Evolutionary conservation across 768 basidiomycete species (phyloP).

Genomic region (Fomitopsis serialis): DNA sequence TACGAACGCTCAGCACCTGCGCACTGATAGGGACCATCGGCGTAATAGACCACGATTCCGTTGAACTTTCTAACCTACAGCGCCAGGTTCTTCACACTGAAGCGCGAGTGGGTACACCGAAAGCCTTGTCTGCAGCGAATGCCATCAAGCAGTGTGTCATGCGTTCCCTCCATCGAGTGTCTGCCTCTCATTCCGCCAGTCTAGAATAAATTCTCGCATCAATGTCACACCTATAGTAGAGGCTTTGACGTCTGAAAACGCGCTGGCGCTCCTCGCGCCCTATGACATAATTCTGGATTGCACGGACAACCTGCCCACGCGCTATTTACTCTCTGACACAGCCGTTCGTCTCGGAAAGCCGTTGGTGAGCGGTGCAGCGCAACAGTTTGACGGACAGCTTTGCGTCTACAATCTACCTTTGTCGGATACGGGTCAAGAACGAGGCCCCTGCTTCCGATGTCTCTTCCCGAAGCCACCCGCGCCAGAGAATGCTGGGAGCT

Average conservation of each 20-base stretch:
- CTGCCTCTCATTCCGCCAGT: conserved; percentile 2
- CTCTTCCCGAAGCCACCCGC: conserved; percentile 81
- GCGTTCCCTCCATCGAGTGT: not conserved
- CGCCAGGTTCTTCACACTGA: conserved; percentile 88
- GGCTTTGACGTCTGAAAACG: conserved; percentile 58
- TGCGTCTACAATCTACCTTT: conserved; percentile 54
- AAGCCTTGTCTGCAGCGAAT: conserved; percentile 75
- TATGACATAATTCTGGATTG: conserved; percentile 88
- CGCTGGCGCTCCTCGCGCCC: conserved; percentile 47
- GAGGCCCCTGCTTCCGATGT: conserved; percentile 93
- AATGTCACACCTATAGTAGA: conserved; percentile 47
- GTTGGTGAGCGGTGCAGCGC: conserved; percentile 91
- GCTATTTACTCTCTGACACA: conserved; percentile 89
- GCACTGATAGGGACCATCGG: conserved; percentile 54
- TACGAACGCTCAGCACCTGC: not conserved
- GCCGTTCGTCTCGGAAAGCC: conserved; percentile 72
- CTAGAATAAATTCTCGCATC: conserved; percentile 74
- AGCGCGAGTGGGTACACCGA: conserved; percentile 63
- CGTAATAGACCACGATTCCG: conserved; percentile 84
- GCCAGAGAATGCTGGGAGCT: conserved; percentile 59
- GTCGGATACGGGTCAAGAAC: not conserved
- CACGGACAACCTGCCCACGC: conserved; percentile 88
- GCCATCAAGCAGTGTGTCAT: conserved; percentile 56
- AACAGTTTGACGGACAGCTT: conserved; percentile 78
- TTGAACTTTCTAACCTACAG: conserved; percentile 87